Conservation (phyloP, 2,329 filamentous ascomycete genomes). For the Zelopaecilomyces penicillatus region DNA sequence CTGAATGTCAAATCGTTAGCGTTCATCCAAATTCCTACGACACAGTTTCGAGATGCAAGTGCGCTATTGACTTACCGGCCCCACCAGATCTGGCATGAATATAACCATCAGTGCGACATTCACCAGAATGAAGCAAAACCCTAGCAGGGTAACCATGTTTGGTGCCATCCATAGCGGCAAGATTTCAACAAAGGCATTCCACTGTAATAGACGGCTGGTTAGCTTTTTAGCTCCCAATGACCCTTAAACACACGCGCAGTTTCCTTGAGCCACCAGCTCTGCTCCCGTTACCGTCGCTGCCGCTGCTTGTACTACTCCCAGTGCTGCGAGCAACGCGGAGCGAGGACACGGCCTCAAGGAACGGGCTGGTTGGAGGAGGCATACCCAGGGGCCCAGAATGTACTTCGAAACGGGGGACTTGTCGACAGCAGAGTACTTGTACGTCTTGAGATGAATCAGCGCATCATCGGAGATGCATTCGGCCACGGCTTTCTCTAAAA, state of each 20-base stretch:
- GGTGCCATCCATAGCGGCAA: constrained; percentile 94
- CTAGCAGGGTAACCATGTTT: constrained; percentile 93
- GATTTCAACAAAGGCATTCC: constrained; percentile 91
- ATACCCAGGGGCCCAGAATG: constrained; percentile 89
- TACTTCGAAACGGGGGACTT: constrained; percentile 91
- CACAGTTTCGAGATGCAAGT: neutral
- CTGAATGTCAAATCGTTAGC: constrained; percentile 31
- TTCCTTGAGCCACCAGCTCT: too few relatives aligned
- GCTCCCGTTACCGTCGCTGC: too few relatives aligned
- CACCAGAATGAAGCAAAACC: constrained; percentile 85
- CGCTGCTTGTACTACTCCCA: too few relatives aligned
- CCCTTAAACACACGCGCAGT: too few relatives aligned
- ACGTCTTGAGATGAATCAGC: constrained; percentile 81
- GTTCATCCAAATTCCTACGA: neutral
- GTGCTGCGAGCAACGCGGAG: neutral
- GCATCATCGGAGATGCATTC: constrained; percentile 84
- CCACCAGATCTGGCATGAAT: constrained; percentile 81
- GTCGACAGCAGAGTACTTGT: constrained; percentile 97
- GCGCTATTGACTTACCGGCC: constrained; percentile 56
- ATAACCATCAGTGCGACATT: constrained; percentile 71
- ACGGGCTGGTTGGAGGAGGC: constrained; percentile 18
- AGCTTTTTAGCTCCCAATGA: too few relatives aligned
- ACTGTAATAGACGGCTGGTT: constrained; percentile 45
- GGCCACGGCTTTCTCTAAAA: constrained; percentile 43
- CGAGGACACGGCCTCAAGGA: neutral